Percentiles rank a stretch among this genome's conserved stretches.
phyloP scores from a whole-genome alignment of 2,329 filamentous ascomycete species.

The Cordyceps sp. region DNA sequence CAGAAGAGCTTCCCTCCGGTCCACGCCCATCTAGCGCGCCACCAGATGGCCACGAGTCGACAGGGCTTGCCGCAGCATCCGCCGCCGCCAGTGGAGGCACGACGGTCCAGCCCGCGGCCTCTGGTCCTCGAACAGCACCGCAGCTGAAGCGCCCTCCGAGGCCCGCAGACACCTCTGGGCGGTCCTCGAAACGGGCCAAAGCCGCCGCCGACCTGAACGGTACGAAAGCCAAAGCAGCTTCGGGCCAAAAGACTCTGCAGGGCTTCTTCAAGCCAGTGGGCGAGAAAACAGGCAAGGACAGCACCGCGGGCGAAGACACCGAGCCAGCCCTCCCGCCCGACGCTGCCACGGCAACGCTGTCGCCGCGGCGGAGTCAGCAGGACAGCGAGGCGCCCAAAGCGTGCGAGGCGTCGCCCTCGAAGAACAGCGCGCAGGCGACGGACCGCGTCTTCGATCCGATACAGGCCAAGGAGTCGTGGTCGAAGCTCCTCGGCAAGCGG shows the following conservation, averaged over 20 bases:
- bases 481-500: constrained; percentile 62
- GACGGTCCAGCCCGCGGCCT: too few relatives aligned
- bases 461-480: constrained; percentile 67
- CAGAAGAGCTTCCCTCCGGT: neutral
- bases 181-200: constrained; percentile 11
- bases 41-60: neutral
- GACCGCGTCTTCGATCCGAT: constrained; percentile 48
- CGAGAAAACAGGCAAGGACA: neutral
- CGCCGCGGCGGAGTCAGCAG: neutral
- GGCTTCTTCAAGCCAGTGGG: constrained; percentile 56
- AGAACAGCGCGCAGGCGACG: too few relatives aligned
- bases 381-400: neutral
- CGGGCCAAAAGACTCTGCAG: constrained; percentile 42
- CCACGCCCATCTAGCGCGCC: neutral
- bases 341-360: too few relatives aligned
- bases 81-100: too few relatives aligned
- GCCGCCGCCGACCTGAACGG: constrained; percentile 6
- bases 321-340: too few relatives aligned
- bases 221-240: constrained; percentile 14
- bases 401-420: too few relatives aligned
- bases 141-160: neutral
- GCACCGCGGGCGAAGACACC: too few relatives aligned
- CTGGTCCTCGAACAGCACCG: neutral
- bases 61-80: too few relatives aligned
- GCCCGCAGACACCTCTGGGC: neutral